Percentiles rank a stretch among this genome's conserved stretches.
phyloP scores from a whole-genome alignment of 2,329 filamentous ascomycete species.

The Talaromyces rugulosus region DNA sequence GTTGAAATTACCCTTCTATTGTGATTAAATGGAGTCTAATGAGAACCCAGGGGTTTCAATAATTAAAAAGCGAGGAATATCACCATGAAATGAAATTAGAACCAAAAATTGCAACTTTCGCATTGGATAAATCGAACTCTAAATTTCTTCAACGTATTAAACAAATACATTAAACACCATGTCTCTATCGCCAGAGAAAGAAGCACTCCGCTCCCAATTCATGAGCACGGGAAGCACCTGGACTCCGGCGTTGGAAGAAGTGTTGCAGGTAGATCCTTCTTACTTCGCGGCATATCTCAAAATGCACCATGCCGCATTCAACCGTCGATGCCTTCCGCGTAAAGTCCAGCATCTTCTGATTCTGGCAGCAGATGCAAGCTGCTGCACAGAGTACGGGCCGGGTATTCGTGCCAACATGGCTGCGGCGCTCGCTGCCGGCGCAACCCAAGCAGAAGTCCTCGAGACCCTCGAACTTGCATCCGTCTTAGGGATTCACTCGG shows the following conservation, averaged over 20 bases:
- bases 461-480: neutral
- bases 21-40: too few species aligned
- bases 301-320: neutral
- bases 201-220: neutral
- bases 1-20: too few species aligned
- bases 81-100: too few species aligned
- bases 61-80: too few species aligned
- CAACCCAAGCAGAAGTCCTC: neutral
- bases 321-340: neutral
- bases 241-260: neutral
- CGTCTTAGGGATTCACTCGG: neutral
- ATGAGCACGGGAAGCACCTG: neutral
- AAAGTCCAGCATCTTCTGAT: neutral
- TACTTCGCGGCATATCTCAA: constrained; percentile 1
- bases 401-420: neutral
- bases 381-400: neutral
- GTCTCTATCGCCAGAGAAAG: neutral
- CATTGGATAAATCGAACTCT: neutral
- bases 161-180: neutral
- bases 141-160: neutral
- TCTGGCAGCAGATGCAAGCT: neutral
- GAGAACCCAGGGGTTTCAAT: too few species aligned
- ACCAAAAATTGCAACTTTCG: too few species aligned
- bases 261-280: neutral
- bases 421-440: neutral